Conservation (phyloP, 257 asterid genomes). For the Anisodus tanguticus region DNA sequence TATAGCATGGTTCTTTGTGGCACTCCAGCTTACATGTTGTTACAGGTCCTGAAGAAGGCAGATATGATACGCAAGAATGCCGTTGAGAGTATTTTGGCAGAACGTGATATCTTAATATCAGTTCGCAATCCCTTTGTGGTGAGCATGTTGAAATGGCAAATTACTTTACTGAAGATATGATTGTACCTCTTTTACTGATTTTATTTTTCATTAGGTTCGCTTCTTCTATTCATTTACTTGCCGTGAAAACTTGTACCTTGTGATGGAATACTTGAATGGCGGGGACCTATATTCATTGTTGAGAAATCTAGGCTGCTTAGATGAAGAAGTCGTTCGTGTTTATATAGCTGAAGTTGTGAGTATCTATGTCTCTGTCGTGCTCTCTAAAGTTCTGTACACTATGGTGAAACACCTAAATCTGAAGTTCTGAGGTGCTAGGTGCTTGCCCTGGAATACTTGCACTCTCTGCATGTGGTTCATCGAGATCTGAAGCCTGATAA, state of each 20-base stretch:
- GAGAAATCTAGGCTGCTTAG: slow-evolving; percentile 97
- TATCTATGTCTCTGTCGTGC: slow-evolving; percentile 32
- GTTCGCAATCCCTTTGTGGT: slow-evolving; percentile 99
- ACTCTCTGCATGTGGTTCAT: slow-evolving; percentile 92
- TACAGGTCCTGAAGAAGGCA: slow-evolving; percentile 95
- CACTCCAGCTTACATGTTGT: slow-evolving; percentile 29
- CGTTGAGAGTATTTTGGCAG: slow-evolving; percentile 99
- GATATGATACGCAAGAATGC: slow-evolving; percentile 99
- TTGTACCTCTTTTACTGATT: slow-evolving; percentile 39
- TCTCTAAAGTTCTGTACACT: slow-evolving; percentile 28
- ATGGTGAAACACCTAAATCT: slow-evolving; percentile 33
- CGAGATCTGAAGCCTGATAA: slow-evolving; percentile 99
- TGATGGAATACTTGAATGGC: slow-evolving; percentile 99
- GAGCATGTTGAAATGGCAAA: slow-evolving; percentile 50
- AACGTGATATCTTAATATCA: slow-evolving; percentile 92
- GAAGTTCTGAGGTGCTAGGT: slow-evolving; percentile 57
- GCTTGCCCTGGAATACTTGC: slow-evolving; percentile 97
- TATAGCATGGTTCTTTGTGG: slow-evolving; percentile 17
- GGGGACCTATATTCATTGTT: slow-evolving; percentile 97
- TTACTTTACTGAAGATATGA: slow-evolving; percentile 36
- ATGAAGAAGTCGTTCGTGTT: slow-evolving; percentile 95
- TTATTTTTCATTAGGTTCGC: slow-evolving; percentile 68
- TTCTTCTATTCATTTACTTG: slow-evolving; percentile 99
- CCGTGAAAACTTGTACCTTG: slow-evolving; percentile 96
- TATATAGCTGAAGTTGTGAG: slow-evolving; percentile 99